Percentiles rank a stretch among this genome's conserved stretches.
Evolutionary conservation across 768 basidiomycete genomes (phyloP).

Genomic region (Gloeopeniophorella convolvens): DNA sequence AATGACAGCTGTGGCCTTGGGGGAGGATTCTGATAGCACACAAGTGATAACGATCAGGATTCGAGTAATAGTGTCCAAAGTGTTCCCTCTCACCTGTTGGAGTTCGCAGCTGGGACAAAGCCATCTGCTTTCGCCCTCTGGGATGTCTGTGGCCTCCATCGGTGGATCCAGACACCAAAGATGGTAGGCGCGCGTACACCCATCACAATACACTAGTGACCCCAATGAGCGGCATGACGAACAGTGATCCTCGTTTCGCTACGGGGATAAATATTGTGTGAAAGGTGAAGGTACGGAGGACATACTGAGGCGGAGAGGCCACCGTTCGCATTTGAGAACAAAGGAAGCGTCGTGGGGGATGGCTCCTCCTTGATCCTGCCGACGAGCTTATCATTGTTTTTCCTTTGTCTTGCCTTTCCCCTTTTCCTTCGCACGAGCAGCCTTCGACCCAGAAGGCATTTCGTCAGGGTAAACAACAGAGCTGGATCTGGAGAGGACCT

Average conservation of each 20-base stretch:
- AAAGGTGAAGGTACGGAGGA: slow-evolving; percentile 14
- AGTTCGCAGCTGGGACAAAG: slow-evolving; percentile 69
- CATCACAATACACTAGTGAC: slow-evolving; percentile 92
- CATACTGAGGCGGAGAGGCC: slow-evolving; percentile 34
- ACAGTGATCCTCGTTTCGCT: slow-evolving; percentile 78
- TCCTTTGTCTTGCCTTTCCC: slow-evolving; percentile 40
- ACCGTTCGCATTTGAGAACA: slow-evolving; percentile 30
- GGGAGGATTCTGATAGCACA: slow-evolving; percentile 49
- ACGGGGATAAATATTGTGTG: slow-evolving; percentile 7
- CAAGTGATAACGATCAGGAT: neutral
- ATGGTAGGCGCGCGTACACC: slow-evolving; percentile 94
- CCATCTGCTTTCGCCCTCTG: slow-evolving; percentile 66
- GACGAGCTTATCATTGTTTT: slow-evolving; percentile 23
- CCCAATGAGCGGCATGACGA: slow-evolving; percentile 79
- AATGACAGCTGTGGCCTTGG: slow-evolving; percentile 61
- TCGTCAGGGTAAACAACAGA: slow-evolving; percentile 28
- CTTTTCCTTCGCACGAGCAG: slow-evolving; percentile 29
- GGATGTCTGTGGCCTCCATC: slow-evolving; percentile 80
- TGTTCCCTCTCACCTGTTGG: slow-evolving; percentile 43
- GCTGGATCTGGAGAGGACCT: slow-evolving; percentile 57
- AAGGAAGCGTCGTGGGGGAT: slow-evolving; percentile 30
- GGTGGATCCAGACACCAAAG: slow-evolving; percentile 96
- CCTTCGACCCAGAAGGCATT: neutral
- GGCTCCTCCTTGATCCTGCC: slow-evolving; percentile 44
- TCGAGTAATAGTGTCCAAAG: slow-evolving; percentile 27